phyloP scores from a whole-genome alignment of 208 protist species.

The Angomonas ambiguus region DNA sequence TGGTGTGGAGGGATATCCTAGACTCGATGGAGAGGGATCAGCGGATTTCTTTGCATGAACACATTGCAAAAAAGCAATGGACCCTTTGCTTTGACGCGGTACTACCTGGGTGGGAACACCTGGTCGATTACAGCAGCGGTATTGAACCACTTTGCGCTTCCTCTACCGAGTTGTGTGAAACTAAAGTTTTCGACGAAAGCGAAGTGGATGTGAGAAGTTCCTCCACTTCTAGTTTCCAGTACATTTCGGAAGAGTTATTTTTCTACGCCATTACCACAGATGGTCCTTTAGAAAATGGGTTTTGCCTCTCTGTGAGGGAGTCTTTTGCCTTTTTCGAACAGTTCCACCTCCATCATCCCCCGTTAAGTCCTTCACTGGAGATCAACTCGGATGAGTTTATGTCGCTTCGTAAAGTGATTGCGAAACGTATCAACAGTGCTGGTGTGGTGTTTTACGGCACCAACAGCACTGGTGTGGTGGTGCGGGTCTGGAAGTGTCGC shows the following conservation, averaged over 20 bases:
- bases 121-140: slow-evolving; percentile 18
- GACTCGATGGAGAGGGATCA: slow-evolving; percentile 3
- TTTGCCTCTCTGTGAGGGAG: slow-evolving; percentile 43
- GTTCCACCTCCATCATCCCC: slow-evolving; percentile 38
- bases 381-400: slow-evolving; percentile 39
- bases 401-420: slow-evolving; percentile 26
- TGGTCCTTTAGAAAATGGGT: slow-evolving; percentile 26
- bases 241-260: slow-evolving; percentile 24
- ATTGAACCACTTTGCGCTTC: neutral
- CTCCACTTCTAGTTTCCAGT: neutral
- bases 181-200: neutral
- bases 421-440: slow-evolving; percentile 36
- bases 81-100: slow-evolving; percentile 68
- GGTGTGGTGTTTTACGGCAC: slow-evolving; percentile 74
- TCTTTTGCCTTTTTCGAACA: slow-evolving; percentile 32
- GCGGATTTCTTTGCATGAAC: slow-evolving; percentile 28
- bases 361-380: slow-evolving; percentile 12
- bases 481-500: slow-evolving; percentile 73
- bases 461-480: slow-evolving; percentile 31
- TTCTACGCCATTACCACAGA: slow-evolving; percentile 73
- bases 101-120: slow-evolving; percentile 46
- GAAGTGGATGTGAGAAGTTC: neutral
- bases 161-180: neutral
- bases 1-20: slow-evolving; percentile 41
- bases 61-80: slow-evolving; percentile 22